A percentile compares a stretch with the other conserved stretches of the same genome.
phyloP scores from a whole-genome alignment of 768 basidiomycete species.

The Tricholoma furcatifolium region DNA sequence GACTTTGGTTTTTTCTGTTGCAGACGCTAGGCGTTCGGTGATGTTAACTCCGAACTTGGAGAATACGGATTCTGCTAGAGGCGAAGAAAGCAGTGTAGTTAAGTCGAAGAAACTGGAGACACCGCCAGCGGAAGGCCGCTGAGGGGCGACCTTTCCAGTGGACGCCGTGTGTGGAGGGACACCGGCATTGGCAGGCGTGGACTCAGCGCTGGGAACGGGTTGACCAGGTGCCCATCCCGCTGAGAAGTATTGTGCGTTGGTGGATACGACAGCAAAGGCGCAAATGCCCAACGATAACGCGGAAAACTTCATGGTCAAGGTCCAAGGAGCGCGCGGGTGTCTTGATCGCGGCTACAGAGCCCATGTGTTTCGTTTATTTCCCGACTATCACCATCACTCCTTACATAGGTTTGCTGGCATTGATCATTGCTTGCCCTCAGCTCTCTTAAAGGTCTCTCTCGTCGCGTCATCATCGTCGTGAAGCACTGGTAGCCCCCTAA shows the following conservation, averaged over 20 bases:
- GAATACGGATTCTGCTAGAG: conserved; percentile 55
- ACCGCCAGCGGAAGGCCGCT: conserved; percentile 13
- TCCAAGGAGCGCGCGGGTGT: conserved; percentile 2
- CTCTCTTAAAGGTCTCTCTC: background rate
- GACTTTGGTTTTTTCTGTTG: conserved; percentile 28
- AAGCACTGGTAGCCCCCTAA: background rate
- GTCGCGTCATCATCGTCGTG: background rate
- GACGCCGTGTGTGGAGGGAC: conserved; percentile 18
- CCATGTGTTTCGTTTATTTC: background rate
- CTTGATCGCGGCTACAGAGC: background rate
- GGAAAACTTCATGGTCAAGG: conserved; percentile 51
- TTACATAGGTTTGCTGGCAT: background rate
- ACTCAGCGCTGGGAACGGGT: conserved; percentile 33
- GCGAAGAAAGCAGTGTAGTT: conserved; percentile 46
- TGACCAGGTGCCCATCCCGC: conserved; percentile 82
- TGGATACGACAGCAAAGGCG: conserved; percentile 35
- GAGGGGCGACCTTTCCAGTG: conserved; percentile 16
- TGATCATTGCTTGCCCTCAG: background rate
- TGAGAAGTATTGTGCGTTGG: conserved; percentile 73
- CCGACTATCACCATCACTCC: conserved; percentile 1
- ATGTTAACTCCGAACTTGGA: conserved; percentile 68
- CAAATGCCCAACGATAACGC: conserved; percentile 31
- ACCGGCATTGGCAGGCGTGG: conserved; percentile 15
- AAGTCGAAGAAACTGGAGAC: conserved; percentile 34
- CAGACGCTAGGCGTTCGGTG: conserved; percentile 47